Evolutionary conservation across 2,329 filamentous ascomycete species (phyloP).

Genomic region (Aureobasidium uvarum): DNA sequence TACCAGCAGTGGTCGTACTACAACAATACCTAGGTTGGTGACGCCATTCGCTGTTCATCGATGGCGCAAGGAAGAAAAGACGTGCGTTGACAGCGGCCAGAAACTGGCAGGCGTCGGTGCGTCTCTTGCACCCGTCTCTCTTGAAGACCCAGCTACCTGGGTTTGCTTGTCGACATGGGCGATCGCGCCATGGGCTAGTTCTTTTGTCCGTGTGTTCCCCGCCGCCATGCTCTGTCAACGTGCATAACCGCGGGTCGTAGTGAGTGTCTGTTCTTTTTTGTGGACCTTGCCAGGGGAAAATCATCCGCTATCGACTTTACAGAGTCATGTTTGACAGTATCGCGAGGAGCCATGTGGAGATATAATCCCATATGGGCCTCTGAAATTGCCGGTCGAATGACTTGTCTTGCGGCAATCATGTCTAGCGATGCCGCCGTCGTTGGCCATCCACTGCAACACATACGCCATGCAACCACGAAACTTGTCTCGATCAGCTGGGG

Average conservation of each 20-base stretch:
- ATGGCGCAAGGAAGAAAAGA: constrained; percentile 20
- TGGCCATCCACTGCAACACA: background rate
- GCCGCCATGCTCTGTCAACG: constrained; percentile 24
- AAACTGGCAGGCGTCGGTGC: constrained; percentile 18
- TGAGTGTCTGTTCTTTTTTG: constrained; percentile 22
- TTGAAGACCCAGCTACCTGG: constrained; percentile 23
- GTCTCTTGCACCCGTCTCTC: constrained; percentile 5
- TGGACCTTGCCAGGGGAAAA: constrained; percentile 18
- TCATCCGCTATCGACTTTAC: background rate
- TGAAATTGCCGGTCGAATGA: constrained; percentile 2
- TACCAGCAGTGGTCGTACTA: background rate
- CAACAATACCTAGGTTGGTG: background rate
- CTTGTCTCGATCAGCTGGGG: background rate
- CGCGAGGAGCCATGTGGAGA: constrained; percentile 7
- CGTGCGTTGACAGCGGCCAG: constrained; percentile 12
- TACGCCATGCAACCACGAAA: background rate
- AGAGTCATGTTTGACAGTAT: constrained; percentile 11
- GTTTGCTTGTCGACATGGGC: constrained; percentile 9
- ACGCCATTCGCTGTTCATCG: constrained; percentile 22
- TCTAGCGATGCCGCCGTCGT: background rate
- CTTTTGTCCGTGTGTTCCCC: constrained; percentile 25
- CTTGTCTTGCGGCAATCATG: constrained; percentile 6
- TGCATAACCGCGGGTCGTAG: constrained; percentile 21
- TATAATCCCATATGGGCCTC: background rate
- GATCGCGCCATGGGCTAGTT: constrained; percentile 24